phyloP scores from a whole-genome alignment of 306 rosid genomes.

The Vachellia collinsii region DNA sequence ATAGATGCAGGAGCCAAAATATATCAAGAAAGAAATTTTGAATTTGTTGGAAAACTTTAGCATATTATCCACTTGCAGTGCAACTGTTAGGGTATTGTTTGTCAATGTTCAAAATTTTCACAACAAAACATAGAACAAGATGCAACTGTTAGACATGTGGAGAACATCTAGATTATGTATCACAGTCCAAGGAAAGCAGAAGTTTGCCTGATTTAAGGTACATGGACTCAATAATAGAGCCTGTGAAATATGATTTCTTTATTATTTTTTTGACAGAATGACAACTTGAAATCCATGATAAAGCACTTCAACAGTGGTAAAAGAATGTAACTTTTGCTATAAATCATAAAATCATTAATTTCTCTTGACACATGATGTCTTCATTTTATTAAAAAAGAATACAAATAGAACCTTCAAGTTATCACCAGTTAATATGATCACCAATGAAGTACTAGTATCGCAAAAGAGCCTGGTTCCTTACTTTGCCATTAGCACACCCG shows the following conservation, averaged over 20 bases:
- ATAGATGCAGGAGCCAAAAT: neutral
- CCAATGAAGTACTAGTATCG: neutral
- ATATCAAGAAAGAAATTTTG: neutral
- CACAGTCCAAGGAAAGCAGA: neutral
- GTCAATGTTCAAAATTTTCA: neutral
- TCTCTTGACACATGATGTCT: neutral
- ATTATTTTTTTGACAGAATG: neutral
- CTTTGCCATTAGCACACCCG: constrained; percentile 92
- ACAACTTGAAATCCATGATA: neutral
- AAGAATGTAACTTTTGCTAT: neutral
- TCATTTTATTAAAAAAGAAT: neutral
- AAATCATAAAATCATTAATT: neutral
- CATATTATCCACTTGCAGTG: neutral
- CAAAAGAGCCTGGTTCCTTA: neutral
- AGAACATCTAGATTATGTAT: neutral
- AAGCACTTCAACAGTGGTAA: neutral
- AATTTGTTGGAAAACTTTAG: neutral
- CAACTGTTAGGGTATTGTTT: neutral
- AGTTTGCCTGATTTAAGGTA: neutral
- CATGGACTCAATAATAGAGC: neutral
- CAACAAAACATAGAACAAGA: neutral
- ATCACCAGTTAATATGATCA: neutral
- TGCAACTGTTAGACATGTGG: neutral
- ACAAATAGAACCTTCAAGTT: neutral
- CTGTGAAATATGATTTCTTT: neutral